phyloP scores from a whole-genome alignment of 345 rosid species.

The Stellera chamaejasme region DNA sequence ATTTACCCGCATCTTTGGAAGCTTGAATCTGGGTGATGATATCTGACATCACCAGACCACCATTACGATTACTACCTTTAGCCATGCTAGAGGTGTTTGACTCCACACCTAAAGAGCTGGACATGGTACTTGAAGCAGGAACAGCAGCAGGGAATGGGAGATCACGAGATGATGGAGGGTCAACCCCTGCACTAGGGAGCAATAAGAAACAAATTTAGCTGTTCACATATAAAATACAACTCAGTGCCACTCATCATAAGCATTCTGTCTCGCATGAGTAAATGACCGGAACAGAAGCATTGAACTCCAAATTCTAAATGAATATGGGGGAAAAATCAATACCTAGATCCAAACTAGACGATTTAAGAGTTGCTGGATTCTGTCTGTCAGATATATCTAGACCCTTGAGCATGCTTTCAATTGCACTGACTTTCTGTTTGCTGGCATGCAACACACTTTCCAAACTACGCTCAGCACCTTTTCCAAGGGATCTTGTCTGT shows the following conservation, averaged over 20 bases:
- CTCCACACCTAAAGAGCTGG: conserved; percentile 42
- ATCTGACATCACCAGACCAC: conserved; percentile 84
- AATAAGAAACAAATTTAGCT: conserved; percentile 49
- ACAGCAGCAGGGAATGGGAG: conserved; percentile 76
- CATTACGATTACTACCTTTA: conserved; percentile 64
- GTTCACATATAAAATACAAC: conserved; percentile 26
- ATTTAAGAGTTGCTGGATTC: conserved; percentile 64
- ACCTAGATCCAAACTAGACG: conserved; percentile 99
- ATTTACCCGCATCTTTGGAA: conserved; percentile 80
- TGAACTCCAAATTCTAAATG: background rate
- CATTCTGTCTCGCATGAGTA: conserved; percentile 9
- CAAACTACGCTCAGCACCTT: conserved; percentile 81
- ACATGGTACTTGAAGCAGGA: conserved; percentile 57
- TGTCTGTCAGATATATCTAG: conserved; percentile 83
- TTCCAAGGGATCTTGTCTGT: conserved; percentile 58
- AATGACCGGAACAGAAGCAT: conserved; percentile 15
- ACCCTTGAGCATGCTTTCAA: conserved; percentile 98
- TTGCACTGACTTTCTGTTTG: conserved; percentile 97
- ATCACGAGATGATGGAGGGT: conserved; percentile 99
- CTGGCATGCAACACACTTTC: conserved; percentile 95
- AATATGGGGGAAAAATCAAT: conserved; percentile 24
- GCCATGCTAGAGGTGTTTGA: conserved; percentile 36
- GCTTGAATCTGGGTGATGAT: conserved; percentile 89
- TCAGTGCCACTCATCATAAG: conserved; percentile 7
- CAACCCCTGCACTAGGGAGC: conserved; percentile 98